Percentiles rank a stretch among this genome's conserved stretches.
These are phyloP conservation scores for Penicillium daleae DNA, from an alignment of 495 filamentous ascomycete species.

Conservation along the genomic window DNA sequence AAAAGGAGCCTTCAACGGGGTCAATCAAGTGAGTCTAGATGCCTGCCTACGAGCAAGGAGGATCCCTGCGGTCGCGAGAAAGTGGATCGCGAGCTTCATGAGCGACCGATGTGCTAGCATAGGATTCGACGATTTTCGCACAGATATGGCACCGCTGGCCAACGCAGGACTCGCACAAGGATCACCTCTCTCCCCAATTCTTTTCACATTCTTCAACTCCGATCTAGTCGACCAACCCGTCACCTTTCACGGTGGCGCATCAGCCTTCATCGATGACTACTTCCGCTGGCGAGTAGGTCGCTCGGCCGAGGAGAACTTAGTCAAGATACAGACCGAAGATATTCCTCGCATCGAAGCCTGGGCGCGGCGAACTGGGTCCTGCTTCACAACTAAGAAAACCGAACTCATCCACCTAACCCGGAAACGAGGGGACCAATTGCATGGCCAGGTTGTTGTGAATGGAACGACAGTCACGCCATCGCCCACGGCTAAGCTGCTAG, in stretches of 20 bases:
- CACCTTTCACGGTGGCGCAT: slow-evolving; percentile 23
- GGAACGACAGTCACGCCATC: slow-evolving; percentile 2
- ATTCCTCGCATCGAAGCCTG: slow-evolving; percentile 25
- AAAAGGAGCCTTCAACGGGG: slow-evolving; percentile 35
- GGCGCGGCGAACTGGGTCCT: slow-evolving; percentile 21
- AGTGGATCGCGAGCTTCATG: slow-evolving; percentile 34
- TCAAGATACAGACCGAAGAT: slow-evolving; percentile 14
- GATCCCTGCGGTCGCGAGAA: slow-evolving; percentile 20
- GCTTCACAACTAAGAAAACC: slow-evolving; percentile 31
- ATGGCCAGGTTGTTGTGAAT: not conserved
- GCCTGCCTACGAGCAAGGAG: slow-evolving; percentile 17
- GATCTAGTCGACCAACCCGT: slow-evolving; percentile 31
- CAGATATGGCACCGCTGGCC: not conserved
- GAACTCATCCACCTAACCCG: slow-evolving; percentile 33
- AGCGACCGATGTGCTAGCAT: slow-evolving; percentile 27
- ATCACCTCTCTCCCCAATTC: slow-evolving; percentile 32
- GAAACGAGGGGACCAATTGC: slow-evolving; percentile 5
- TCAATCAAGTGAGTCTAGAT: slow-evolving; percentile 30
- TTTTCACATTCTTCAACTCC: slow-evolving; percentile 35
- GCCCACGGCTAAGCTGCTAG: slow-evolving; percentile 1
- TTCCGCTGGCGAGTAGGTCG: slow-evolving; percentile 24
- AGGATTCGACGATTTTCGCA: slow-evolving; percentile 30
- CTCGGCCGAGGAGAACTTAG: slow-evolving; percentile 26
- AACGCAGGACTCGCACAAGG: slow-evolving; percentile 25
- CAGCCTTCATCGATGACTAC: slow-evolving; percentile 33